Evolutionary conservation across 139 green algal species (phyloP).

Genomic region (Tetraselmis chui): DNA sequence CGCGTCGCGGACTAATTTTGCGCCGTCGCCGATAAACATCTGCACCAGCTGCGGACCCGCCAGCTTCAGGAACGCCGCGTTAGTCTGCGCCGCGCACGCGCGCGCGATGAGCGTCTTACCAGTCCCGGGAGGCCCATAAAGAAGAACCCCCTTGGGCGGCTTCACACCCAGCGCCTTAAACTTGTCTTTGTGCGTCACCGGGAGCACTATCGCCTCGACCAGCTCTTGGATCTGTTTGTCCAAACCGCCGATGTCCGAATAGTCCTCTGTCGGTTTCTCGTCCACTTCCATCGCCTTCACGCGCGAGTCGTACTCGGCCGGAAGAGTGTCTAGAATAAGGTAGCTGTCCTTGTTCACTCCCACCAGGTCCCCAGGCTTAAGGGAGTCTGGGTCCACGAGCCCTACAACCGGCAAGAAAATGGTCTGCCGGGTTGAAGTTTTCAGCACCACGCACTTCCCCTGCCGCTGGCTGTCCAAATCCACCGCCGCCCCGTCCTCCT

Average conservation of each 20-base stretch:
- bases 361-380: slow-evolving; percentile 91
- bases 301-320: slow-evolving; percentile 94
- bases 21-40: slow-evolving; percentile 99
- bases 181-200: slow-evolving; percentile 92
- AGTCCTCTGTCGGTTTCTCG: slow-evolving; percentile 98
- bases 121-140: slow-evolving; percentile 88
- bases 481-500: slow-evolving; percentile 64
- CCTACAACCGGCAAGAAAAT: slow-evolving; percentile 97
- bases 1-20: slow-evolving; percentile 96
- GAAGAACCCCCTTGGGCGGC: slow-evolving; percentile 90
- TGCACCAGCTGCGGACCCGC: slow-evolving; percentile 91
- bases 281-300: slow-evolving; percentile 97
- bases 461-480: slow-evolving; percentile 87
- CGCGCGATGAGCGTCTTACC: slow-evolving; percentile 94
- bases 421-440: slow-evolving; percentile 94
- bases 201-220: slow-evolving; percentile 95
- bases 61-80: slow-evolving; percentile 98
- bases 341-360: slow-evolving; percentile 99
- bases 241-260: slow-evolving; percentile 92
- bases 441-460: slow-evolving; percentile 96
- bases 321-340: slow-evolving; percentile 94
- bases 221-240: slow-evolving; percentile 99
- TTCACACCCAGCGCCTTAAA: slow-evolving; percentile 91
- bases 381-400: slow-evolving; percentile 79
- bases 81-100: slow-evolving; percentile 93